Evolutionary conservation across 768 basidiomycete genomes (phyloP), one percentile per base, ranked within the genome.

Genomic region (Boletus coccyginus): DNA sequence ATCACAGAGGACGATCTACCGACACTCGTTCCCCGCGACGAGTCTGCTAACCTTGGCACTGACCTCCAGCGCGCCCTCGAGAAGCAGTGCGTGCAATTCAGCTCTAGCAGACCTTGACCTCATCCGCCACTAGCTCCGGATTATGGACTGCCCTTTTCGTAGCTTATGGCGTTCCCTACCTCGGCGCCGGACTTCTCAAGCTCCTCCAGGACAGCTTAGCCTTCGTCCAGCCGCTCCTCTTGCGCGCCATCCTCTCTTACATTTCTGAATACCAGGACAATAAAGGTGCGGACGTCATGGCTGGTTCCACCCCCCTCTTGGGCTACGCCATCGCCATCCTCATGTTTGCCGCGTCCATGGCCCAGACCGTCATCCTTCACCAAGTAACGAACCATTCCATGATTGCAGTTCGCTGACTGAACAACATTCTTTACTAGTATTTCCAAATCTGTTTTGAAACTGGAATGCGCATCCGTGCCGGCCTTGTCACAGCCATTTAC

Each of bases 401-500:
- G 8, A 3, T 3, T 2, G 4, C 7, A 27, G 12, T 46, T 45
- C 3, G 13, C 5, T 29, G 6, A 14, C 43, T 62, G 13, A 61
- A 14, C 7, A 0, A 1, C 4, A 6, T n/a, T 11, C 9, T 12
- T 36, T 47, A 6, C 29, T 58, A 91, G 86, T 96, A 95, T 70
- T 95, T 96, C 71, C 90, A 95, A 73, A 78, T 81, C 3, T 86
- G 86, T 46, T 90, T 82, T 66, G 84, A 89, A 65, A 90, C 89
- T 11, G 92, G 92, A 9, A 96, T 96, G 94, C 86, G 95, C n/a
- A 82, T 97, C 43, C 86, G 94, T 31, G 88, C 92, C 0, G 95
- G 94, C 0, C 81, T 98, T 21, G 84, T 98, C 14, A 86, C 86
- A 2, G 82, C 79, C 5, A 92, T 97, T 50, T 98, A 96, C 75